Base-by-base conservation (phyloP, 169 alveolate species). In the Plasmodium relictum region DNA sequence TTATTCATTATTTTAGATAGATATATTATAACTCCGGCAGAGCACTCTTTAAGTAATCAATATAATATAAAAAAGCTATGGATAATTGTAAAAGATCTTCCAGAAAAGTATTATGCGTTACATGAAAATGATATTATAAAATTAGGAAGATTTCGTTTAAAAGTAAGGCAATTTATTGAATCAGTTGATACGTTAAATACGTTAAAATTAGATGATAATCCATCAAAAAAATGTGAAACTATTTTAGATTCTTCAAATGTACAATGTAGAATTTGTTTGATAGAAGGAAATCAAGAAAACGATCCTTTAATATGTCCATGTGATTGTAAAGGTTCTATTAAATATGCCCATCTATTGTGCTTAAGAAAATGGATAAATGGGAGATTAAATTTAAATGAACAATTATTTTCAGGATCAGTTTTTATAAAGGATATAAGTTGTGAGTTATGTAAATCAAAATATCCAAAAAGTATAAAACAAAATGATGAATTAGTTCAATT, bases 361-460 rank as follows among this genome's bases (percentile, higher is more conserved):
- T 93, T 98, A 59, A 93, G 98, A 56, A 96, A 95, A 70, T 98
- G 99, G 99, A 94, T 98, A 39, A 93, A 95, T 59, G 97, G 98
- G 5, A 93, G 98, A 44, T 92, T 96, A 88, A 96, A 95, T 88
- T 68, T 95, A 61, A 80, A 93, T 88, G 92, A 93, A 45, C 74
- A 91, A 88, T 37, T 74, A 52, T 39, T 73, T 92, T 54, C 89
- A 50, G 96, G 92, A 6, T 88, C 92, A 24, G 95, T 94, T 42
- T 89, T 95, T 45, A 85, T 96, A 54, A 86, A 95, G 59, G 97
- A 96, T 62, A 91, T 93, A 24, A 91, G 95, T 26, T 96, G 98
- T 86, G 98, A 96, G 68, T 88, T 96, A 31, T 96, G 98, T 80
- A 94, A 95, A 90, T 85, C 96, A 3, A 93, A 92, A 45, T 93